Evolutionary conservation across 75 land plant species (phyloP).

Genomic region (Selaginella moellendorffii): DNA sequence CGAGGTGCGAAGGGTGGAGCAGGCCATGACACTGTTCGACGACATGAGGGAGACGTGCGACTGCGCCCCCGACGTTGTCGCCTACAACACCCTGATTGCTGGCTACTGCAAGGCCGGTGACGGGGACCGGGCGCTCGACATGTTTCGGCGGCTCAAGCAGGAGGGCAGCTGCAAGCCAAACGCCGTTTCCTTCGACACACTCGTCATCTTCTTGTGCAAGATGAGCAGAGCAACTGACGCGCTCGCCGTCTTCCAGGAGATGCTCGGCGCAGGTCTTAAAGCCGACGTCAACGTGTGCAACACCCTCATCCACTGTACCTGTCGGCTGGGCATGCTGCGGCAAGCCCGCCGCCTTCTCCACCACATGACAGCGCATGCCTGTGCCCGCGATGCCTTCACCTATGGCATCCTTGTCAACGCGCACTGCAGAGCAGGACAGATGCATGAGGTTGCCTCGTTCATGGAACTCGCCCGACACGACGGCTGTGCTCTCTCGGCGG

Average conservation of each 20-base stretch:
- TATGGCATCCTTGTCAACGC: slow-evolving; percentile 46
- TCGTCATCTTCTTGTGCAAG: not conserved
- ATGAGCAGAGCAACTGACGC: not conserved
- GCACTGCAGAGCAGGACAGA: slow-evolving; percentile 45
- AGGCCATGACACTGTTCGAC: slow-evolving; percentile 49
- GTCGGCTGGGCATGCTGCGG: not conserved
- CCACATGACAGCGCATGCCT: slow-evolving; percentile 11
- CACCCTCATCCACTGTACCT: not conserved
- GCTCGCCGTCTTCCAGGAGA: not conserved
- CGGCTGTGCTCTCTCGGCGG: slow-evolving; percentile 27
- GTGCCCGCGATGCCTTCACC: slow-evolving; percentile 38
- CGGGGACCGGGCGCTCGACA: not conserved
- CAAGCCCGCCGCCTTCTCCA: not conserved
- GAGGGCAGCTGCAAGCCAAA: not conserved
- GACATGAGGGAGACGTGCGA: slow-evolving; percentile 50
- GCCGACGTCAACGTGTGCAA: not conserved
- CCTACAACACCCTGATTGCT: slow-evolving; percentile 9
- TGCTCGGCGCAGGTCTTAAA: not conserved
- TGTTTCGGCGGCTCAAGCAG: not conserved
- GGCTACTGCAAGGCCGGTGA: not conserved
- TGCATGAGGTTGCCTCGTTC: slow-evolving; percentile 29
- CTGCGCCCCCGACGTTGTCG: slow-evolving; percentile 29
- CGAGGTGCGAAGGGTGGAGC: slow-evolving; percentile 27
- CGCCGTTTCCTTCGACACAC: not conserved
- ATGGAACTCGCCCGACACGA: slow-evolving; percentile 31